Percentiles rank a stretch among this genome's conserved stretches.
phyloP scores from a whole-genome alignment of 176 grass and related monocot genomes.

The Puccinellia tenuiflora region DNA sequence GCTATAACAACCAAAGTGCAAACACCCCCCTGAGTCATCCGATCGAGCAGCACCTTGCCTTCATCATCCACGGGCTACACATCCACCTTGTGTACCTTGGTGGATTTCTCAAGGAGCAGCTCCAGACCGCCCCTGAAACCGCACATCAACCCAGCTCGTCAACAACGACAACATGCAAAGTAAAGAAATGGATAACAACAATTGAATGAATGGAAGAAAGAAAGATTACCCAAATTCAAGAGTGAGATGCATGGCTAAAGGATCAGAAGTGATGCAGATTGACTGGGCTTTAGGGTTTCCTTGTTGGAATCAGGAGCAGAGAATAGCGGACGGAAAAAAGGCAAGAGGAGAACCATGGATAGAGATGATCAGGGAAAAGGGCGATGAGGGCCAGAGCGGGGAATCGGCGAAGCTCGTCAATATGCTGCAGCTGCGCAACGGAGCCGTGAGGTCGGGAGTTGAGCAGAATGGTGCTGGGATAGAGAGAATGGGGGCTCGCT shows the following conservation, averaged over 20 bases:
- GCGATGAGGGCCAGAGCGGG: not conserved
- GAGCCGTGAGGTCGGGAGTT: too few species aligned
- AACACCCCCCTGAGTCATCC: not conserved
- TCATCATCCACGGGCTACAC: constrained; percentile 36
- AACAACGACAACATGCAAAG: not conserved
- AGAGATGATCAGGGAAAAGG: not conserved
- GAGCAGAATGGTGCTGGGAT: too few species aligned
- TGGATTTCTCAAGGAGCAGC: constrained; percentile 69
- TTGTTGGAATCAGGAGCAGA: not conserved
- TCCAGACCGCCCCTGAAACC: constrained; percentile 71
- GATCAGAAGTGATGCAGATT: not conserved
- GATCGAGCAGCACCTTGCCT: constrained; percentile 33
- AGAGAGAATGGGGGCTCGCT: too few species aligned
- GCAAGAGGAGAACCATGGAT: not conserved
- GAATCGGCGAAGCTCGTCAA: not conserved
- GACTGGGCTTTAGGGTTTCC: not conserved
- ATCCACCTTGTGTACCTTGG: constrained; percentile 76
- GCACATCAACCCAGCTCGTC: not conserved
- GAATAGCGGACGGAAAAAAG: not conserved
- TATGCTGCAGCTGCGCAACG: not conserved
- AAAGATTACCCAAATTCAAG: constrained; percentile 77
- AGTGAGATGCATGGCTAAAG: constrained; percentile 61
- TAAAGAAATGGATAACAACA: not conserved
- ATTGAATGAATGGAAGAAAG: not conserved
- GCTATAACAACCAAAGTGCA: not conserved